phyloP scores from a whole-genome alignment of 2,329 filamentous ascomycete species.

The Cryphonectria carpinicola region DNA sequence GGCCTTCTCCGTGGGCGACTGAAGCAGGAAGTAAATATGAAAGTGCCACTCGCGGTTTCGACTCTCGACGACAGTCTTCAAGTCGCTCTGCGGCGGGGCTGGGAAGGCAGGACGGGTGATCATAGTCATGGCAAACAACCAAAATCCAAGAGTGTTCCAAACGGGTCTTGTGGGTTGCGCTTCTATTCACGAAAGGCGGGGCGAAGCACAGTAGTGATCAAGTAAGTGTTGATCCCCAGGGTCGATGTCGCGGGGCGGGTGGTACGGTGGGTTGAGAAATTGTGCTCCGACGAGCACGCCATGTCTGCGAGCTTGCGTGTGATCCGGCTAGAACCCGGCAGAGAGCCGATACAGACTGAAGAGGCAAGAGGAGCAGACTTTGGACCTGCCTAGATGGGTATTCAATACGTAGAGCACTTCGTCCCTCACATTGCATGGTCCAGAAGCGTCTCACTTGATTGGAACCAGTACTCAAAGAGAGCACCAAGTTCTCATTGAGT shows the following conservation, averaged over 20 bases:
- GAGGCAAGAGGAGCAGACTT: background rate
- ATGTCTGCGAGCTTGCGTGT: slow-evolving; percentile 7
- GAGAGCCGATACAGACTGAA: slow-evolving; percentile 15
- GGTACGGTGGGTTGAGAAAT: background rate
- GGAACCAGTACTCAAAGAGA: background rate
- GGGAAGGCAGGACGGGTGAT: slow-evolving; percentile 29
- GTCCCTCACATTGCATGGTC: background rate
- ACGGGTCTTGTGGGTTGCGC: background rate
- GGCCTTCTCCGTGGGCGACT: slow-evolving; percentile 38
- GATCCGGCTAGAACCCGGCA: background rate
- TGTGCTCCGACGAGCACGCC: slow-evolving; percentile 18
- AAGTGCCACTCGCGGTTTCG: slow-evolving; percentile 41
- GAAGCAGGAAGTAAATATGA: slow-evolving; percentile 41
- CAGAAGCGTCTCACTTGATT: background rate
- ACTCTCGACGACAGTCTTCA: slow-evolving; percentile 37
- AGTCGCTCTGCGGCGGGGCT: slow-evolving; percentile 33
- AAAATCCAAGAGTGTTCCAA: background rate
- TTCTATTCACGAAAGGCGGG: background rate
- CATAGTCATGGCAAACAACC: slow-evolving; percentile 23
- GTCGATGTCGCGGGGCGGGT: background rate
- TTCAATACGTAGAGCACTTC: background rate
- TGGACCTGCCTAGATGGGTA: background rate
- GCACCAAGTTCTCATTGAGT: background rate
- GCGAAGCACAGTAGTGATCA: background rate
- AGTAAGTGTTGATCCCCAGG: background rate